Percentiles rank a stretch among this genome's conserved stretches.
These are phyloP conservation scores for Fusarium beomiforme DNA, from an alignment of 2,329 filamentous ascomycete genomes.

Conservation along the genomic window DNA sequence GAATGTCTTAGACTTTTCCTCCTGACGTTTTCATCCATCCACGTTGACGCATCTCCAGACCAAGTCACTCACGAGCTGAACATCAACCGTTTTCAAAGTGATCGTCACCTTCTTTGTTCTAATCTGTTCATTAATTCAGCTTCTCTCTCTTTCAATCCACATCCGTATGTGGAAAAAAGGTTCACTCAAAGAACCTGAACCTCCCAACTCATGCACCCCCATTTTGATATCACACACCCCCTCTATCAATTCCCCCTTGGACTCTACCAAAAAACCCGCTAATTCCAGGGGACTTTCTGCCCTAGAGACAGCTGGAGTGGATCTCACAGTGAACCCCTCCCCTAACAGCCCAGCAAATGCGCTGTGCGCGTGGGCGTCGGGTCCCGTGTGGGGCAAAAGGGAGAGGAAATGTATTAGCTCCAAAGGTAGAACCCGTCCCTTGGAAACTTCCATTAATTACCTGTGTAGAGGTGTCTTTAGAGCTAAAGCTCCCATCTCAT, in stretches of 20 bases:
- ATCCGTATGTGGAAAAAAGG: slow-evolving; percentile 6
- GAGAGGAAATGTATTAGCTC: slow-evolving; percentile 22
- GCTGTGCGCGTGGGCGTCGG: slow-evolving; percentile 16
- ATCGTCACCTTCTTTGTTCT: neutral
- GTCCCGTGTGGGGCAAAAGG: slow-evolving; percentile 20
- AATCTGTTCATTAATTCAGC: neutral
- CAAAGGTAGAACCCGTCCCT: slow-evolving; percentile 27
- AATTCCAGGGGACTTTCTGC: slow-evolving; percentile 31
- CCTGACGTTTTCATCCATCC: slow-evolving; percentile 17
- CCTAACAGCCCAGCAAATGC: slow-evolving; percentile 21
- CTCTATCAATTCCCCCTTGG: neutral
- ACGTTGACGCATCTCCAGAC: slow-evolving; percentile 18
- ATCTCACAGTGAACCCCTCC: slow-evolving; percentile 2
- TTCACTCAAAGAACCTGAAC: slow-evolving; percentile 10
- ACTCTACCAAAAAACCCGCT: slow-evolving; percentile 7
- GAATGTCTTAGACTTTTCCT: slow-evolving; percentile 20
- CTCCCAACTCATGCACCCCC: slow-evolving; percentile 15
- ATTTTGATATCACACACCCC: neutral
- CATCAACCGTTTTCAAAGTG: neutral
- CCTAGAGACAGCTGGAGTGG: slow-evolving; percentile 15
- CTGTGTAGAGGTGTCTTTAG: slow-evolving; percentile 12
- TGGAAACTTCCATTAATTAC: slow-evolving; percentile 35
- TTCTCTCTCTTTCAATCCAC: neutral
- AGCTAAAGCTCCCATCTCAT: slow-evolving; percentile 11
- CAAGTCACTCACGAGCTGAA: neutral